Conservation (phyloP, 1,284 basidiomycete species). For the Paramarasmius palmivorus region DNA sequence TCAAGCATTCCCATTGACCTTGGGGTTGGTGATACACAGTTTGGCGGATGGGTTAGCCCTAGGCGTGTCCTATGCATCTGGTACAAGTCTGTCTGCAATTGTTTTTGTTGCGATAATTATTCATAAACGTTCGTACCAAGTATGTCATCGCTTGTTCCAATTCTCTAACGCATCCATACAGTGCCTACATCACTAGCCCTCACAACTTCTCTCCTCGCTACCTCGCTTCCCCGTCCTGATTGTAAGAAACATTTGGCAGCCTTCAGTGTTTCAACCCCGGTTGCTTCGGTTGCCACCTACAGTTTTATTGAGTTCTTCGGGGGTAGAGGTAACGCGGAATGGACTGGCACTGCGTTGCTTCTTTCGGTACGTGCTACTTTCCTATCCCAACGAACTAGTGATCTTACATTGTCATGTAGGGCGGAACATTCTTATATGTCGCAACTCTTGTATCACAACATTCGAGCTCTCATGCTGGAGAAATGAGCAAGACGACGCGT, state of each 20-base stretch:
- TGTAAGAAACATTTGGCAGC: slow-evolving; percentile 77
- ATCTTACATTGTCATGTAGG: slow-evolving; percentile 46
- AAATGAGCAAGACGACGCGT: slow-evolving; percentile 49
- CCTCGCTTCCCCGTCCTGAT: slow-evolving; percentile 62
- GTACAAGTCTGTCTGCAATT: slow-evolving; percentile 62
- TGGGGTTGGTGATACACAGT: slow-evolving; percentile 85
- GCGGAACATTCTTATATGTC: slow-evolving; percentile 93
- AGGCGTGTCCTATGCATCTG: slow-evolving; percentile 68
- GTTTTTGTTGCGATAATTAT: slow-evolving; percentile 88
- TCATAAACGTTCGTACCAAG: slow-evolving; percentile 71
- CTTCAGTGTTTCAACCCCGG: slow-evolving; percentile 80
- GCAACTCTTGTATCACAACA: slow-evolving; percentile 80
- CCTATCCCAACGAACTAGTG: slow-evolving; percentile 3
- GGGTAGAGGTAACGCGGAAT: slow-evolving; percentile 41
- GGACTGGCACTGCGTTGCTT: slow-evolving; percentile 78
- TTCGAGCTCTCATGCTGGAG: slow-evolving; percentile 59
- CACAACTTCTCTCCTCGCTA: slow-evolving; percentile 77
- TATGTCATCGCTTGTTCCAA: not conserved
- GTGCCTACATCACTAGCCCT: slow-evolving; percentile 86
- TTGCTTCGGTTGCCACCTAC: slow-evolving; percentile 75
- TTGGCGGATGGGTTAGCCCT: slow-evolving; percentile 90
- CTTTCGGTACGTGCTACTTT: slow-evolving; percentile 63
- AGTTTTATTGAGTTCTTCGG: slow-evolving; percentile 59
- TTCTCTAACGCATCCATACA: slow-evolving; percentile 29
- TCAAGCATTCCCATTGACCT: slow-evolving; percentile 68